phyloP scores from a whole-genome alignment of 2,329 filamentous ascomycete species.

The Talaromyces sp. region DNA sequence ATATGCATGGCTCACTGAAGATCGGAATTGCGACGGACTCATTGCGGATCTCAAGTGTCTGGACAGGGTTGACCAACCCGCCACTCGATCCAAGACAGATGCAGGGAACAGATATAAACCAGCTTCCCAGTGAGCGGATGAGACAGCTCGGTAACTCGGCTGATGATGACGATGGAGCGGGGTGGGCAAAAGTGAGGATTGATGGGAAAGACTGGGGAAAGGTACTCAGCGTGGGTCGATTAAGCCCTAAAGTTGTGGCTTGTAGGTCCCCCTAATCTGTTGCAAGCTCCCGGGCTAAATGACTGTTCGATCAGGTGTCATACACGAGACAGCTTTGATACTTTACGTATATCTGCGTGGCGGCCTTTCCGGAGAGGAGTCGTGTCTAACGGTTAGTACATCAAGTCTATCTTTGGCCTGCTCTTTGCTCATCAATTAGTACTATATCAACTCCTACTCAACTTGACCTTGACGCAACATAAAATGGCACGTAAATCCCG shows the following conservation, averaged over 20 bases:
- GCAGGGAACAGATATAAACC: constrained; percentile 60
- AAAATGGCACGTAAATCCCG: not conserved
- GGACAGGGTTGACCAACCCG: constrained; percentile 82
- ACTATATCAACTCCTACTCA: constrained; percentile 18
- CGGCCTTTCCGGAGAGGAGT: constrained; percentile 41
- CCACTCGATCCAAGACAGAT: constrained; percentile 77
- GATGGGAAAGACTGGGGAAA: constrained; percentile 92
- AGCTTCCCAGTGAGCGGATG: constrained; percentile 80
- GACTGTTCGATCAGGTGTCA: constrained; percentile 32
- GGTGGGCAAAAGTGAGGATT: constrained; percentile 85
- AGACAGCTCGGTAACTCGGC: constrained; percentile 52
- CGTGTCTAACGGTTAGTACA: constrained; percentile 44
- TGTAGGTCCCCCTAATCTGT: constrained; percentile 51
- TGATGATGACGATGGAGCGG: constrained; percentile 67
- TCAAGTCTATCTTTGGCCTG: not conserved
- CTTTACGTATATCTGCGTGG: constrained; percentile 47
- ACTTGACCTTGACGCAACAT: not conserved
- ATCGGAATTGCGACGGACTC: constrained; percentile 79
- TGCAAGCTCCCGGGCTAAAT: not conserved
- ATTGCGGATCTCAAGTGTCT: constrained; percentile 78
- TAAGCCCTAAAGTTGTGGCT: constrained; percentile 89
- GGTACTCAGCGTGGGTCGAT: constrained; percentile 84
- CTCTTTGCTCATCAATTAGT: constrained; percentile 12
- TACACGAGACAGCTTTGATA: constrained; percentile 45
- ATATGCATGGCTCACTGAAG: constrained; percentile 85